Evolutionary conservation across 345 rosid genomes (phyloP), one percentile per base, ranked within the genome.

Genomic region (Camelina neglecta): DNA sequence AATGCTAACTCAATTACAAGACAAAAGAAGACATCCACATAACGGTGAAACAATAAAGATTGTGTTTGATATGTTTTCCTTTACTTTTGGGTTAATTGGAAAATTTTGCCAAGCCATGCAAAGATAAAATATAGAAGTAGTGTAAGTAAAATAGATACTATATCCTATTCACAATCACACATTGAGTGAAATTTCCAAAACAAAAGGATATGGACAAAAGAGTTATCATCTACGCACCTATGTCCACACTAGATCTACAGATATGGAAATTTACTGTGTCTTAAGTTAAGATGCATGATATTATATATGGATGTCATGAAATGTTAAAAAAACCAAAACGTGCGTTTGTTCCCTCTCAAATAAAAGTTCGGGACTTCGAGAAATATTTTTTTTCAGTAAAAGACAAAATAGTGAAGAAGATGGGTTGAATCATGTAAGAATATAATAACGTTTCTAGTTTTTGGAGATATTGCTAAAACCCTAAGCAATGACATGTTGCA

Each of bases 291-390:
- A 60, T 76, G 24, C 49, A 60, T 67, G 67, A 4, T 29, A 23
- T 60, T 62, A 7, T 11, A 12, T 60, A 38, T 59, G 50, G 61
- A 67, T 59, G 12, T 67, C 61, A n/a, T 68, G 20, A 50, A 67
- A 68, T 68, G 69, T 69, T 1, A 10, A 44, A 33, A 10, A 44
- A 33, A 65, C 66, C 72, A 54, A 65, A 65, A 53, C 72, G 56
- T 77, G 73, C 60, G 23, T 77, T 77, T 77, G 81, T 65, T 77
- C 81, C 76, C 81, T 65, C 72, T 42, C 64, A 64, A 54, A 44
- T 2, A 3, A 24, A 24, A 66, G 45, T 38, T 58, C 66, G 68
- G 16, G 21, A 33, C 41, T 77, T 65, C 76, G 18, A 77, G 66
- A 65, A 58, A 16, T 21, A 8, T 8, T 2, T 6, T 38, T 23